Percentiles rank a stretch among this genome's conserved stretches.
phyloP scores from a whole-genome alignment of 371 early-diverging fungal species.

The Rhizopus arrhizus region DNA sequence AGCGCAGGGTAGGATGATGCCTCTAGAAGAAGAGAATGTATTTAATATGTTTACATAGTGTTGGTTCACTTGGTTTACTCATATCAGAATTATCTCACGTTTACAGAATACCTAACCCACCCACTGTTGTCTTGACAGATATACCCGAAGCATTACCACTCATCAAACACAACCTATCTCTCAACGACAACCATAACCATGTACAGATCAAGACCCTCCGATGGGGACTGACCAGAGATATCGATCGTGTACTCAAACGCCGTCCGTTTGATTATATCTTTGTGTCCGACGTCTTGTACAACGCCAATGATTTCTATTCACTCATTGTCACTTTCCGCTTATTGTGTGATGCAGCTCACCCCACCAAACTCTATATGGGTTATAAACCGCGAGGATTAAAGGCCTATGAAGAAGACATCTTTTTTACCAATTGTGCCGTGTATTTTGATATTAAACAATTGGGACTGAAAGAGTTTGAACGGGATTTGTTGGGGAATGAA shows the following conservation, averaged over 20 bases:
- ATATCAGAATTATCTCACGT: slow-evolving; percentile 18
- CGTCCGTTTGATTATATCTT: slow-evolving; percentile 47
- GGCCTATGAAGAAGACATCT: slow-evolving; percentile 28
- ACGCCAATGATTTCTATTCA: slow-evolving; percentile 36
- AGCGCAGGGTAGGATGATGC: slow-evolving; percentile 41
- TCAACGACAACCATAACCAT: slow-evolving; percentile 24
- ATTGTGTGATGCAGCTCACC: slow-evolving; percentile 29
- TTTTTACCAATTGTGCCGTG: slow-evolving; percentile 36
- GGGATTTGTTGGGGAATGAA: neutral
- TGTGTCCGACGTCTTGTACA: slow-evolving; percentile 63
- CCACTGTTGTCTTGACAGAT: slow-evolving; percentile 42
- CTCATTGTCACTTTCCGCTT: slow-evolving; percentile 48
- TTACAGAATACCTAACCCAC: neutral
- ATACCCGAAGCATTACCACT: slow-evolving; percentile 46
- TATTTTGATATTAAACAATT: slow-evolving; percentile 18
- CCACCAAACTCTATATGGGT: slow-evolving; percentile 42
- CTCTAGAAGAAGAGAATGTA: slow-evolving; percentile 30
- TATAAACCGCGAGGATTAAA: slow-evolving; percentile 46
- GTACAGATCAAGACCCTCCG: slow-evolving; percentile 29
- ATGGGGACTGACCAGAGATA: slow-evolving; percentile 36
- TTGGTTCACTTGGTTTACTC: slow-evolving; percentile 28
- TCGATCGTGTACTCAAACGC: slow-evolving; percentile 4
- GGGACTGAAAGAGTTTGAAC: neutral
- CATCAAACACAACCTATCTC: slow-evolving; percentile 33
- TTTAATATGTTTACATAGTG: slow-evolving; percentile 20